Base-by-base conservation (phyloP, 176 grass and related monocot genomes). In the Zoysia japonica region DNA sequence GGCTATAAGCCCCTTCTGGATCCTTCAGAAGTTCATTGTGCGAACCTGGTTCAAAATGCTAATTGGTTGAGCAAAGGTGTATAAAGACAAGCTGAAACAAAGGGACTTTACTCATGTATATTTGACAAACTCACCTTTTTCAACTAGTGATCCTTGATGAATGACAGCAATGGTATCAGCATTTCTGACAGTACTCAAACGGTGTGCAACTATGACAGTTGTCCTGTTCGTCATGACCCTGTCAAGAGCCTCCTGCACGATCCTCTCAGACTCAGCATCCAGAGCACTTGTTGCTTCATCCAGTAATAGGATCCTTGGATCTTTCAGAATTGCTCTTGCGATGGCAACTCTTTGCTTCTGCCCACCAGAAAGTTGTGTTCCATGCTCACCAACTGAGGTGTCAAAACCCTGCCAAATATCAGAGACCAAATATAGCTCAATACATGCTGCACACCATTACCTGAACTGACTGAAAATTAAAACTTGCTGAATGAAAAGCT, bases 281-380 rank as follows among this genome's bases (percentile, higher is more conserved):
- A 97, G 80, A 72, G 93, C 93, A 40, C 93, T 97, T 44, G 93
- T 97, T 38, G 93, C 93, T 88, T 97, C 93, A 60, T 97, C 93
- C 61, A 97, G 53, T 67, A 97, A 81, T 78, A 97, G 88, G 44
- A 97, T 97, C 52, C 93, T 90, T 41, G 93, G 93, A 81, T 97
- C 83, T 89, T 97, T 97, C 41, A 97, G 88, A 71, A 97, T 93
- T 71, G 90, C 93, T 84, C 93, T 93, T 11, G 93, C 93, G 6
- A 97, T 97, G 64, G 93, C 90, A 84, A 97, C 88, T 82, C 93
- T 97, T 79, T 97, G 93, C 78, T 97, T 97, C 79, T 97, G 93
- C 20, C 93, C 93, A 66, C 93, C 93, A 53, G 93, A 97, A 75
- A 97, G 69, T 42, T 93, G 93, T 50, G 90, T 91, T 49, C 93